Conservation (phyloP, 2,329 filamentous ascomycete species). For the Pseudocercospora cruenta region DNA sequence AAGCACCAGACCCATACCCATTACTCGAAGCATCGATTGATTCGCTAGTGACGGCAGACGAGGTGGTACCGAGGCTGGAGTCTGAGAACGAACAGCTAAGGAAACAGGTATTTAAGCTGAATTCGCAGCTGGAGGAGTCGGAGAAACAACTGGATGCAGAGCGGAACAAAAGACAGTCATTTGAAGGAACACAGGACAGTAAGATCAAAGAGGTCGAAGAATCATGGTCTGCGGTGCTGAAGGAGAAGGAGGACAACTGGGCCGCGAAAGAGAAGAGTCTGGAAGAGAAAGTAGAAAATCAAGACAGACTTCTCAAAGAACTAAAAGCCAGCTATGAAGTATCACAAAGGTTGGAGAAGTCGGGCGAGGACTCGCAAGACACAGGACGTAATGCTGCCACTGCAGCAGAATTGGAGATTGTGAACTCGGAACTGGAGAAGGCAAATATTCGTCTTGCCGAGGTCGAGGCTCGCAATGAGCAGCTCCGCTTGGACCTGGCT, state of each 20-base stretch:
- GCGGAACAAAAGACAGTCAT: conserved; percentile 68
- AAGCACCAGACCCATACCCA: conserved; percentile 95
- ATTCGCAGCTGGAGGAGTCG: conserved; percentile 78
- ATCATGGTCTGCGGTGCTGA: conserved; percentile 86
- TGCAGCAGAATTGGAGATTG: conserved; percentile 90
- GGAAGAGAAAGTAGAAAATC: conserved; percentile 92
- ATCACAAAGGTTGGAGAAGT: conserved; percentile 80
- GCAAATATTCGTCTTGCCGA: conserved; percentile 86
- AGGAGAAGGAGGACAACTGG: conserved; percentile 97
- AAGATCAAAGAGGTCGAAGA: conserved; percentile 87
- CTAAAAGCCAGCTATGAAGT: conserved; percentile 98
- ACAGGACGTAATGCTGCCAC: conserved; percentile 67
- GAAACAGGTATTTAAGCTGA: conserved; percentile 73
- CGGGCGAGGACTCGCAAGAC: conserved; percentile 63
- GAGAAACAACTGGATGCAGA: conserved; percentile 82
- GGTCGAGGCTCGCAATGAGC: conserved; percentile 91
- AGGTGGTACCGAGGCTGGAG: conserved; percentile 87
- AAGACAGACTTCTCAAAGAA: conserved; percentile 89
- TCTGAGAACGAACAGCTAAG: conserved; percentile 88
- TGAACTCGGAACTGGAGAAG: conserved; percentile 86
- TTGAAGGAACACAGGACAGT: conserved; percentile 76
- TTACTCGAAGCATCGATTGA: conserved; percentile 95
- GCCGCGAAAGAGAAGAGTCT: conserved; percentile 86
- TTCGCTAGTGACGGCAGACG: conserved; percentile 86
- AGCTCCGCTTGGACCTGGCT: conserved; percentile 85